These are phyloP conservation scores for Monilinia fructicola DNA, from an alignment of 2,329 filamentous ascomycete species.

Conservation along the genomic window DNA sequence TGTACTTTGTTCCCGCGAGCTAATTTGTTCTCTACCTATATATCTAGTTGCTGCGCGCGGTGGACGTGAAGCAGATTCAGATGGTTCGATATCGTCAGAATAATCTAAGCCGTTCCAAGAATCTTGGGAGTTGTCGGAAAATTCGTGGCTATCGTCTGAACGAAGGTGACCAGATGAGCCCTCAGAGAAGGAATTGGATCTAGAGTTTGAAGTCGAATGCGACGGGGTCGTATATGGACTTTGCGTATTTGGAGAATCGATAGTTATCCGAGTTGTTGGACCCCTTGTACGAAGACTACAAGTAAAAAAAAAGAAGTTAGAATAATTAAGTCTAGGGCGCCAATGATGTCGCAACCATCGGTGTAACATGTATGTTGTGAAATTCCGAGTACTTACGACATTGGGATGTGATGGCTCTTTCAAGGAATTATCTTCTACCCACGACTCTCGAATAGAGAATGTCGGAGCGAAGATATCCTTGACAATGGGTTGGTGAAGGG, in stretches of 20 bases:
- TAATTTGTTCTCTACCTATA: constrained; percentile 29
- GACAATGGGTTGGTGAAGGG: constrained; percentile 28
- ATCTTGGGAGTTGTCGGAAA: constrained; percentile 43
- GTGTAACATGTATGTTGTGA: constrained; percentile 10
- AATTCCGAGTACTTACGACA: constrained; percentile 28
- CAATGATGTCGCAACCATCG: constrained; percentile 6
- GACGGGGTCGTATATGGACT: constrained; percentile 30
- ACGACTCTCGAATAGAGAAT: constrained; percentile 40
- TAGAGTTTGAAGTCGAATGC: constrained; percentile 35
- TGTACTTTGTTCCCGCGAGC: constrained; percentile 33
- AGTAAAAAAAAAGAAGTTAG: constrained; percentile 1
- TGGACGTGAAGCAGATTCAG: constrained; percentile 56
- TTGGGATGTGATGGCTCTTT: constrained; percentile 29
- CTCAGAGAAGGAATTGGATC: constrained; percentile 36
- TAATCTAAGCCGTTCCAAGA: constrained; percentile 41
- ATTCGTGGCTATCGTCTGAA: constrained; percentile 42
- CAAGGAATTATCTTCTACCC: constrained; percentile 39
- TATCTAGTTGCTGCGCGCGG: constrained; percentile 34
- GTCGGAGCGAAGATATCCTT: constrained; percentile 40
- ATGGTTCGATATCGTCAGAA: constrained; percentile 54
- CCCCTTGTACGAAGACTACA: constrained; percentile 10
- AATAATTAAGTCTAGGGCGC: constrained; percentile 7
- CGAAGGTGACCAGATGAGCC: constrained; percentile 39
- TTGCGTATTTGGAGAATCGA: constrained; percentile 28
- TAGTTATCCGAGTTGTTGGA: constrained; percentile 29